Percentiles rank a stretch among this genome's conserved stretches.
These are phyloP conservation scores for Skeletonema costatum DNA, from an alignment of 108 stramenopile species.

Conservation along the genomic window DNA sequence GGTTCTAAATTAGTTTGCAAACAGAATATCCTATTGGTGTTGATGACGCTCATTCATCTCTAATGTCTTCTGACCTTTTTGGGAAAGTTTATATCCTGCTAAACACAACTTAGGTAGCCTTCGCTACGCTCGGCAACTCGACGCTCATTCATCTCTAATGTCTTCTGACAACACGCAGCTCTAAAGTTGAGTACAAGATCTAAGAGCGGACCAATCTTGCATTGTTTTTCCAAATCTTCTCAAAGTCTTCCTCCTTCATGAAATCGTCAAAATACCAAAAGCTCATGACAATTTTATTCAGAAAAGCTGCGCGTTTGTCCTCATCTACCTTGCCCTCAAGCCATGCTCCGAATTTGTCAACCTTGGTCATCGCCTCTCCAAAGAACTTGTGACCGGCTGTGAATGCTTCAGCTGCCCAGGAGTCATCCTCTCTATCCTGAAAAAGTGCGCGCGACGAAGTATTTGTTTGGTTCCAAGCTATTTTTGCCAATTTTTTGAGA, in stretches of 20 bases:
- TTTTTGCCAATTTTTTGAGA: not conserved
- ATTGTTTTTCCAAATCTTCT: not conserved
- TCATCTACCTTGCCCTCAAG: not conserved
- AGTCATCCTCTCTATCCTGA: not conserved
- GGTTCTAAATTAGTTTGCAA: too few relatives aligned
- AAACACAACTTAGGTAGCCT: too few relatives aligned
- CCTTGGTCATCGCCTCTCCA: not conserved
- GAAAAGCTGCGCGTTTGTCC: not conserved
- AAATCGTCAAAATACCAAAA: not conserved
- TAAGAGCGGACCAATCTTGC: too few relatives aligned
- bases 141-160: too few relatives aligned
- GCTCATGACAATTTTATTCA: not conserved
- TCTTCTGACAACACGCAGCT: too few relatives aligned
- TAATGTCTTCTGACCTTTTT: too few relatives aligned
- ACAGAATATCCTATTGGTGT: too few relatives aligned
- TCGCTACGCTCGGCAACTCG: too few relatives aligned
- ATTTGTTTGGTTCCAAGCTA: not conserved
- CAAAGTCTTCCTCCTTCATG: not conserved
- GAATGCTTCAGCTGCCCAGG: not conserved
- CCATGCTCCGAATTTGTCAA: not conserved
- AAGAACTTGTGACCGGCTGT: not conserved
- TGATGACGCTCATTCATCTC: too few relatives aligned
- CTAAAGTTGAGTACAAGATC: too few relatives aligned
- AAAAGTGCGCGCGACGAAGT: not conserved
- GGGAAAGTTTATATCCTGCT: too few relatives aligned